Percentiles rank a stretch among this genome's conserved stretches.
Conservation (phyloP, 208 protist species). For the Leishmania turanica region DNA sequence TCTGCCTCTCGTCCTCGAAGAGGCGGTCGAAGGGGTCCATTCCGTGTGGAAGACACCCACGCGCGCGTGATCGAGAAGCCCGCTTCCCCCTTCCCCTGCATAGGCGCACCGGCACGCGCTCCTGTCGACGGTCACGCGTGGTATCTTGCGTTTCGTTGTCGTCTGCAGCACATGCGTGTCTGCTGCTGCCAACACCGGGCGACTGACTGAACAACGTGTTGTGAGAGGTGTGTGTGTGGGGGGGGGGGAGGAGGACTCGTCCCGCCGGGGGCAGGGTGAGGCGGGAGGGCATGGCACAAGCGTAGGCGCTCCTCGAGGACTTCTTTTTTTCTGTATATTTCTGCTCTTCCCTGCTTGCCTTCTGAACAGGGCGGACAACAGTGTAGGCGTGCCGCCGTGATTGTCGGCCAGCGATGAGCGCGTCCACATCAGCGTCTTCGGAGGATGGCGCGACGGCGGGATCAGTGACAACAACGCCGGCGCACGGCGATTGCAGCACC, state of each 20-base stretch:
- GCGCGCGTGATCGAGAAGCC: not conserved
- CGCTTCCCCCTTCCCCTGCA: not conserved
- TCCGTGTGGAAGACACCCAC: not conserved
- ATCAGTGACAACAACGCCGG: not conserved
- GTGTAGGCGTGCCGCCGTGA: not conserved
- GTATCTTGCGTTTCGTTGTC: not conserved
- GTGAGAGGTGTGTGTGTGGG: too few relatives aligned
- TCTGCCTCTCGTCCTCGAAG: not conserved
- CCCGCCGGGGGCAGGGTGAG: not conserved
- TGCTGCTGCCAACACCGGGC: not conserved
- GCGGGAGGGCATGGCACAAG: not conserved
- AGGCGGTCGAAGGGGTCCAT: not conserved
- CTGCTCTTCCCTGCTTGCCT: not conserved
- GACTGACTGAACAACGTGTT: not conserved
- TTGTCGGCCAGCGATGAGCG: not conserved
- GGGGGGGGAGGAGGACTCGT: not conserved
- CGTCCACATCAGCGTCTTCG: not conserved
- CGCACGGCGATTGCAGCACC: not conserved
- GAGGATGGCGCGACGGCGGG: not conserved
- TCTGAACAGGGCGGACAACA: not conserved
- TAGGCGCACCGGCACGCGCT: not conserved
- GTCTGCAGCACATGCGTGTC: not conserved
- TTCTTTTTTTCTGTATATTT: constrained; percentile 2
- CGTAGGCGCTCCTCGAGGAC: not conserved
- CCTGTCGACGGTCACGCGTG: not conserved